These are phyloP conservation scores for Pichia cabralensis DNA, from an alignment of 805 yeast genomes.

Conservation along the genomic window DNA sequence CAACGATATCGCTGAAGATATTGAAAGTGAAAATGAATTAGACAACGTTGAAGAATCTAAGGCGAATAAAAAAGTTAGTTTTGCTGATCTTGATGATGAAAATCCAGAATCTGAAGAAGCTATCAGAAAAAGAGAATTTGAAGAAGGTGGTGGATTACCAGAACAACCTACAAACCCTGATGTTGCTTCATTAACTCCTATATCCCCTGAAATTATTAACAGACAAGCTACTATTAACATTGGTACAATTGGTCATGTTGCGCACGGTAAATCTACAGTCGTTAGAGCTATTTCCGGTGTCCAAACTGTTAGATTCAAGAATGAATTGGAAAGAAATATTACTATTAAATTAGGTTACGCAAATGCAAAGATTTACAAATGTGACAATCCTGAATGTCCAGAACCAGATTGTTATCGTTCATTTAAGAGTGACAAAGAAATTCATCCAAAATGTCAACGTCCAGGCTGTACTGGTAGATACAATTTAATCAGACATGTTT, in stretches of 20 bases:
- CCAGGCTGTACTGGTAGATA: conserved; percentile 87
- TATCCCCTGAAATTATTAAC: conserved; percentile 90
- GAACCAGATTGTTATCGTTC: conserved; percentile 94
- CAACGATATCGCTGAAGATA: conserved; percentile 23
- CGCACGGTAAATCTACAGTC: conserved; percentile 96
- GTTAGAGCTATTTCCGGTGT: conserved; percentile 99
- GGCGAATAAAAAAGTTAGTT: conserved; percentile 68
- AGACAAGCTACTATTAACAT: conserved; percentile 99
- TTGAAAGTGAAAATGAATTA: conserved; percentile 29
- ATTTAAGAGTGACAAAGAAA: conserved; percentile 90
- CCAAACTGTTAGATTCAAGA: conserved; percentile 98
- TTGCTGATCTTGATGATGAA: conserved; percentile 58
- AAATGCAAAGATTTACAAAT: conserved; percentile 93
- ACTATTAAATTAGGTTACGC: conserved; percentile 98
- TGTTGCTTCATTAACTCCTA: conserved; percentile 69
- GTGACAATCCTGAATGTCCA: conserved; percentile 76
- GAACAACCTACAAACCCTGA: conserved; percentile 92
- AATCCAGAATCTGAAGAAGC: conserved; percentile 60
- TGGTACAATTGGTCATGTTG: conserved; percentile 99
- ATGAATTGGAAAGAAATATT: conserved; percentile 97
- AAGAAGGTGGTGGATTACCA: conserved; percentile 97
- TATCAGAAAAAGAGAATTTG: conserved; percentile 72
- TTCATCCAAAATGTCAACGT: conserved; percentile 83
- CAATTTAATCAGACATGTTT: conserved; percentile 87
- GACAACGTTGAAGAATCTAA: conserved; percentile 26